Evolutionary conservation across 345 rosid genomes (phyloP), one percentile per base, ranked within the genome.

Genomic region (Hypericum perforatum): DNA sequence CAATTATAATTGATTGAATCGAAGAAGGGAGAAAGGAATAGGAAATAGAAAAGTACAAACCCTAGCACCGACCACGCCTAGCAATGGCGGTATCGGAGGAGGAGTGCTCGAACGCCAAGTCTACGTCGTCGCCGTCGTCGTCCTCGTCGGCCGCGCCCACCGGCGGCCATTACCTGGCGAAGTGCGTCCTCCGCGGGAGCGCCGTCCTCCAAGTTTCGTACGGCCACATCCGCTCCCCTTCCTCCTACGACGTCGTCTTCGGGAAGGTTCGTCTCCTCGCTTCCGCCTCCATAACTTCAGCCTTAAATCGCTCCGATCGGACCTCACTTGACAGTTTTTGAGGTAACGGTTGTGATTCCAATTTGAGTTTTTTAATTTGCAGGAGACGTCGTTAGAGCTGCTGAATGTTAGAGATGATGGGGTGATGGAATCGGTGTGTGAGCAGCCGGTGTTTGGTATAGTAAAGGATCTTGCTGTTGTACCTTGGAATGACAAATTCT

Each of bases 381-480:
- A 89, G 97, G 99, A 89, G 72, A 84, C 94, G 16, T 94, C 95
- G 41, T 77, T 94, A 61, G 99, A 94, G 63, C 70, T 94, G 79
- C 94, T 77, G 64, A 63, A 72, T 29, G 72, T 89, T 42, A 82
- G 77, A 16, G 84, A 77, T 59, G 99, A 89, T 50, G 99, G 99
- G 56, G 63, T 76, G 67, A 74, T 67, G 7, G 79, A 81, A 67
- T 76, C 99, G 38, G 69, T 89, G 15, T 82, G 91, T 45, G 99
- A 89, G 67, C 97, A 92, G 72, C 61, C 85, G 58, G 84, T 80
- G 39, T 85, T 85, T 72, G 99, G 99, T 56, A 77, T 74, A 11
- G 86, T 92, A 47, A 85, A 82, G 76, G 99, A 89, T 78, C 76
- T 92, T 54, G 84, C 84, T 45, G 70, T 79, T 60, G 57, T 89